phyloP scores from a whole-genome alignment of 306 rosid genomes.

The Parietaria judaica region DNA sequence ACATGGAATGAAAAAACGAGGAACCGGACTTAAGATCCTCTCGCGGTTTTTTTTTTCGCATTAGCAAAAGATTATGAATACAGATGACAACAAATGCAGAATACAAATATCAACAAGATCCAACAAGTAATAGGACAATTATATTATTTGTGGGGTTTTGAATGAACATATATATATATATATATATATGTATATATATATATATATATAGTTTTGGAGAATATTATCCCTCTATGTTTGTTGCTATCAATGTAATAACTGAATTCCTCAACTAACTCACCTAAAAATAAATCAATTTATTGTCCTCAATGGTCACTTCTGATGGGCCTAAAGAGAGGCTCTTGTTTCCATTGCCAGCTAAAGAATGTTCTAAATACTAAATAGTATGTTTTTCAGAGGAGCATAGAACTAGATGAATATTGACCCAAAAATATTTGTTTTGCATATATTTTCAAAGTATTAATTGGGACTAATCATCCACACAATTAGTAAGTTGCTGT shows the following conservation, averaged over 20 bases:
- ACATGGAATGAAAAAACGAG: too few relatives aligned
- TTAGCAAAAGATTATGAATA: not conserved
- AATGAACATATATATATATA: slow-evolving; percentile 4
- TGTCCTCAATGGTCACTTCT: slow-evolving; percentile 1
- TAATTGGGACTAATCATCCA: too few relatives aligned
- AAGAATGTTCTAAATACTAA: not conserved
- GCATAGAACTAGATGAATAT: not conserved
- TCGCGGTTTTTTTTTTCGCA: too few relatives aligned
- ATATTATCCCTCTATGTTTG: not conserved
- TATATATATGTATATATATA: not conserved
- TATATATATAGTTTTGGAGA: not conserved
- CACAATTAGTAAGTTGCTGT: too few relatives aligned
- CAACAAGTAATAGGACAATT: not conserved
- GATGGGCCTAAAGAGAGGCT: not conserved
- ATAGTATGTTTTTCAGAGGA: not conserved
- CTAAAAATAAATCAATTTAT: not conserved
- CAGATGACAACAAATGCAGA: not conserved
- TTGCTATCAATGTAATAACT: not conserved
- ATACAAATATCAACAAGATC: not conserved
- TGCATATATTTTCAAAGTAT: too few relatives aligned
- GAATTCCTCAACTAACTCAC: not conserved
- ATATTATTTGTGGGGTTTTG: not conserved
- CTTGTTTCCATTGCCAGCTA: slow-evolving; percentile 1
- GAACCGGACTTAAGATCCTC: too few relatives aligned
- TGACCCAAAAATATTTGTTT: too few relatives aligned